Percentiles rank a stretch among this genome's conserved stretches.
Evolutionary conservation across 192 early-diverging fungal genomes (phyloP).

Genomic region (Coemansia sp.): DNA sequence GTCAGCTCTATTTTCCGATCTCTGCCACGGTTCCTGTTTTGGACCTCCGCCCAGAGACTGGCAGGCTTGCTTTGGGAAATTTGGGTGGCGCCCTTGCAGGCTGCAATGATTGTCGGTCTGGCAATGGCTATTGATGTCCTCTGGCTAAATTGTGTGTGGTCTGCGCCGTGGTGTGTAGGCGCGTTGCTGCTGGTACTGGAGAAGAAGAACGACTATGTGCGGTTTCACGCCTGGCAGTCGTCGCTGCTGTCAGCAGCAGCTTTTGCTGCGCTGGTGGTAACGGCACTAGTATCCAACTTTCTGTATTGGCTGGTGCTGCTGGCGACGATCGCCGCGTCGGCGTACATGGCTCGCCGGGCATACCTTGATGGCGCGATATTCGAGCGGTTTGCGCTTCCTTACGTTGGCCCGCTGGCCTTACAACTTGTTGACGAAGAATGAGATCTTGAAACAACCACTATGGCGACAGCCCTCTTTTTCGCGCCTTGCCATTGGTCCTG

Average conservation of each 20-base stretch:
- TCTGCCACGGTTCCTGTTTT: background rate
- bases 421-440: slow-evolving; percentile 70
- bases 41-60: background rate
- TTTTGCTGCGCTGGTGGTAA: slow-evolving; percentile 25
- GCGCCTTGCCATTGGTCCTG: no score
- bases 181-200: slow-evolving; percentile 70
- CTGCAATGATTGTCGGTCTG: background rate
- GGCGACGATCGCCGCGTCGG: slow-evolving; percentile 2
- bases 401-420: slow-evolving; percentile 60
- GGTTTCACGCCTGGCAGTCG: slow-evolving; percentile 56
- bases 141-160: slow-evolving; percentile 4
- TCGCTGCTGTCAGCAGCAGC: slow-evolving; percentile 32
- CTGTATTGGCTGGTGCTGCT: slow-evolving; percentile 46
- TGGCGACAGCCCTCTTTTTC: no score
- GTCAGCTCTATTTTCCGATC: background rate
- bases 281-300: slow-evolving; percentile 31
- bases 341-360: slow-evolving; percentile 56
- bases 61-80: background rate
- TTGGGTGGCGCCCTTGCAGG: slow-evolving; percentile 3
- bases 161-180: slow-evolving; percentile 60
- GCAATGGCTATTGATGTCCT: background rate
- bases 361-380: slow-evolving; percentile 67
- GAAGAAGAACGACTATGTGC: slow-evolving; percentile 65
- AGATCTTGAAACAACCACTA: no score
- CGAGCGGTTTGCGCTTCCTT: slow-evolving; percentile 67